phyloP scores from a whole-genome alignment of 352 stramenopile genomes.

The Blastocystis sp. region DNA sequence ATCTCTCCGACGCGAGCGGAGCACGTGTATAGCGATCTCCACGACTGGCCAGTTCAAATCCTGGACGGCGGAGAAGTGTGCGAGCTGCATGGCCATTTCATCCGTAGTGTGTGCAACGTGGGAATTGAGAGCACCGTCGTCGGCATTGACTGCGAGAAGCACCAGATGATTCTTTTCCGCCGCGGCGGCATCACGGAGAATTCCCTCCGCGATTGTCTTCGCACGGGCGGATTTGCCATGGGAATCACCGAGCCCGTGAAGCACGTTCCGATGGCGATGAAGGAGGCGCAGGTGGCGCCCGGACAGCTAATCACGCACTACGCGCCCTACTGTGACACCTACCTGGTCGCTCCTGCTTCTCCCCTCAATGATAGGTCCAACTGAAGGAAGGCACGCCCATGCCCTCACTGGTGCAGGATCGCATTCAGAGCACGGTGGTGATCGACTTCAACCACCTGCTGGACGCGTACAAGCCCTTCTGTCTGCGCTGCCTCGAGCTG shows the following conservation, averaged over 20 bases:
- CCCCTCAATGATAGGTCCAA: not conserved
- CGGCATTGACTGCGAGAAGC: constrained; percentile 81
- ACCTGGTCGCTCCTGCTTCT: constrained; percentile 73
- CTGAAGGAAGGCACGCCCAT: constrained; percentile 12
- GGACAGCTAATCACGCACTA: constrained; percentile 96
- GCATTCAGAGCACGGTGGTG: constrained; percentile 77
- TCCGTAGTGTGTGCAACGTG: constrained; percentile 76
- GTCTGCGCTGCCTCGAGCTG: constrained; percentile 80
- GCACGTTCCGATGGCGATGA: constrained; percentile 74
- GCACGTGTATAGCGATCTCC: constrained; percentile 94
- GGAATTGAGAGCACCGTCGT: constrained; percentile 90
- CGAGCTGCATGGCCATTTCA: not conserved
- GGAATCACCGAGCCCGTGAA: constrained; percentile 21
- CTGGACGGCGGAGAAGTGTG: constrained; percentile 75
- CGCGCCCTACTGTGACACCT: constrained; percentile 88
- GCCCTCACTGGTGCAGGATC: constrained; percentile 45
- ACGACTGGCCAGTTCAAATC: constrained; percentile 83
- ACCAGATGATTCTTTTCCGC: constrained; percentile 81
- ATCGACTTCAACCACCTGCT: constrained; percentile 80
- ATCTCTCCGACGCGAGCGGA: constrained; percentile 89
- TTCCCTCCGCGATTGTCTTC: constrained; percentile 76
- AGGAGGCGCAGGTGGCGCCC: constrained; percentile 83
- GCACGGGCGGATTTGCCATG: constrained; percentile 27
- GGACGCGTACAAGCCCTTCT: constrained; percentile 73
- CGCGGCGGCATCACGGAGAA: constrained; percentile 81